Conservation (phyloP, 2,329 filamentous ascomycete species). For the Penicillium sp. region DNA sequence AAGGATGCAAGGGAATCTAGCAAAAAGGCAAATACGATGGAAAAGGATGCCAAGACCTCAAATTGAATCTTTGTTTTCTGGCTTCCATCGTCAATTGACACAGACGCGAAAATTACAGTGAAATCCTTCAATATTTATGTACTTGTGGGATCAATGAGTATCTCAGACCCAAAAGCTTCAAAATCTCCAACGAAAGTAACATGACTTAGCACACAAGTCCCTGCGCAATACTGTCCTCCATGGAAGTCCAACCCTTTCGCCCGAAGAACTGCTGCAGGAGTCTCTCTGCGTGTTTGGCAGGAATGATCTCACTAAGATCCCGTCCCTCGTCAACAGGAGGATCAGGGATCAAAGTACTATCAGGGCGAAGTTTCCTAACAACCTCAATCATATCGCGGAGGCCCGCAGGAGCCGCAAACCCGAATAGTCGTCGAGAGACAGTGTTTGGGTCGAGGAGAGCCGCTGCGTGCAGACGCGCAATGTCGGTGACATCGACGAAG, state of each 20-base stretch:
- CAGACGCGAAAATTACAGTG: neutral
- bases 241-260: conserved; percentile 25
- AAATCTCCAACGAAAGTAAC: neutral
- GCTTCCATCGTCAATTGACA: neutral
- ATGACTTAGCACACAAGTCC: conserved; percentile 2
- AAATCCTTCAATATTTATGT: neutral
- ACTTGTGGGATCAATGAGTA: too few relatives aligned
- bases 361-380: conserved; percentile 42
- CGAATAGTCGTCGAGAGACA: conserved; percentile 6
- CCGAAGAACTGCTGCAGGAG: conserved; percentile 32
- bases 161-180: neutral
- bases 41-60: too few relatives aligned
- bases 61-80: too few relatives aligned
- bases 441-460: conserved; percentile 8
- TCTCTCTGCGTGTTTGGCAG: conserved; percentile 26
- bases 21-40: neutral
- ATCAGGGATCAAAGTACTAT: conserved; percentile 34
- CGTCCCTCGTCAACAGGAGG: conserved; percentile 22
- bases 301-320: conserved; percentile 28
- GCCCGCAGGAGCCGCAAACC: conserved; percentile 4
- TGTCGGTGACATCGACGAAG: conserved; percentile 31
- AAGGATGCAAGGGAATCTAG: neutral
- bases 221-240: conserved; percentile 26
- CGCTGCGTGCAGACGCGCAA: conserved; percentile 16
- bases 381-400: conserved; percentile 6